These are phyloP conservation scores for Friedmanniomyces simplex DNA, from an alignment of 495 filamentous ascomycete species.

Conservation along the genomic window DNA sequence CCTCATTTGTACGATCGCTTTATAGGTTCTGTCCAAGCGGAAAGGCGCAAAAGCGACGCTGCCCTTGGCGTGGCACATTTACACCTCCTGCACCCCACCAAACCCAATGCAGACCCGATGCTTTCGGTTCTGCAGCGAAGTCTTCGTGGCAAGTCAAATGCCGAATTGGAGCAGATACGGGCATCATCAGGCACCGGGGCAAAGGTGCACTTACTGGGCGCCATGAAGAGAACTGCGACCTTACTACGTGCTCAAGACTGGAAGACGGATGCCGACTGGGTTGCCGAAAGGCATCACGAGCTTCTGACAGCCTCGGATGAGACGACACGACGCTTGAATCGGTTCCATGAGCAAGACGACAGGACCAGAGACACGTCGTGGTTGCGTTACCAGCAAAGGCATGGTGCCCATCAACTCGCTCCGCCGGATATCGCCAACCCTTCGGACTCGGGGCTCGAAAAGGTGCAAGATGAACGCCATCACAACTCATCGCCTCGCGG, in stretches of 20 bases:
- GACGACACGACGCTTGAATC: background rate
- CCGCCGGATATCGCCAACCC: no score
- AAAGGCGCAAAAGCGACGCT: background rate
- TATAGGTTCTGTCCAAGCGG: background rate
- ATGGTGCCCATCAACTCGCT: no score
- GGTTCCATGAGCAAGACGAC: background rate
- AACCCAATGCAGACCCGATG: background rate
- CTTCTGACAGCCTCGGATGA: background rate
- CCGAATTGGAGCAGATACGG: background rate
- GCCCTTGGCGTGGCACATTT: background rate
- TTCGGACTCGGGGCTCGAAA: no score
- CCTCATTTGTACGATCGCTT: background rate
- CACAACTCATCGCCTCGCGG: no score
- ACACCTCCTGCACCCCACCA: background rate
- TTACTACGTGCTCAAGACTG: background rate
- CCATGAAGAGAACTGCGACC: background rate
- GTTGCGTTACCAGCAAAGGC: no score
- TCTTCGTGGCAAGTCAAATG: background rate
- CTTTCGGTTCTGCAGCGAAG: background rate
- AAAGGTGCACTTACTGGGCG: background rate
- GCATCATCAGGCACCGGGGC: background rate
- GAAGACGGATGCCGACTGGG: background rate
- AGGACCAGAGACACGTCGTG: no score
- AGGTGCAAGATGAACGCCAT: no score
- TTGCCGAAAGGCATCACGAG: background rate